Base-by-base conservation (phyloP, 2,329 filamentous ascomycete species). In the Xylaria sp. region DNA sequence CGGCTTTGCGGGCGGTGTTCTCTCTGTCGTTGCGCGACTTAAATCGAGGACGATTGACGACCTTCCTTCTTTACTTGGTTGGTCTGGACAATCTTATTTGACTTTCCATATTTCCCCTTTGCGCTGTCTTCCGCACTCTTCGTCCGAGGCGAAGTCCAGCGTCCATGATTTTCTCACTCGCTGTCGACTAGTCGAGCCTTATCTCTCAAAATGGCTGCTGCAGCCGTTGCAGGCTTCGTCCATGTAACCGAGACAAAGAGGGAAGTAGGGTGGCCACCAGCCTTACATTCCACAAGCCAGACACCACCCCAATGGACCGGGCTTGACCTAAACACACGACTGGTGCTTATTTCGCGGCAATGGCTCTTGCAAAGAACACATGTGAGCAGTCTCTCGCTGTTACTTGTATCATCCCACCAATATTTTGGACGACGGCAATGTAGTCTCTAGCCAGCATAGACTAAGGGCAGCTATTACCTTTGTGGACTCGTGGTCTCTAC, bases 171-270 rank as follows among this genome's bases (percentile, higher is more conserved):
- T 78, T 82, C 79, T 81, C 79, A 79, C 75, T 79, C 72, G 73
- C 73, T 74, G 76, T 78, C 78, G 76, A 81, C 75, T 76, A 77
- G 74, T 83, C 79, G 79, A 84, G 81, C 78, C 81, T 79, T 75
- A 79, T 81, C 79, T 81, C 79, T 79, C 83, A 86, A 76, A 78
- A 88, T 88, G 86, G 86, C 86, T 79, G 80, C 84, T 78, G 82
- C 81, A 81, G 80, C 81, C 74, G 80, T 86, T 80, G 76, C 83
- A 79, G 77, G 78, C 71, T 80, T 79, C 73, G 56, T 44, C 62
- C 80, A 77, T 79, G 80, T 78, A 77, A 78, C 76, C 79, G 82
- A 79, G 80, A 79, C 76, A 80, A 80, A 74, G 81, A 80, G 75
- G 78, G 78, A 69, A 74, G 79, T 76, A 81, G 80, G 79, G 71